A percentile compares a stretch with the other conserved stretches of the same genome.
These are phyloP conservation scores for Fusarium guadeloupense DNA, from an alignment of 2,329 filamentous ascomycete species.

Conservation along the genomic window DNA sequence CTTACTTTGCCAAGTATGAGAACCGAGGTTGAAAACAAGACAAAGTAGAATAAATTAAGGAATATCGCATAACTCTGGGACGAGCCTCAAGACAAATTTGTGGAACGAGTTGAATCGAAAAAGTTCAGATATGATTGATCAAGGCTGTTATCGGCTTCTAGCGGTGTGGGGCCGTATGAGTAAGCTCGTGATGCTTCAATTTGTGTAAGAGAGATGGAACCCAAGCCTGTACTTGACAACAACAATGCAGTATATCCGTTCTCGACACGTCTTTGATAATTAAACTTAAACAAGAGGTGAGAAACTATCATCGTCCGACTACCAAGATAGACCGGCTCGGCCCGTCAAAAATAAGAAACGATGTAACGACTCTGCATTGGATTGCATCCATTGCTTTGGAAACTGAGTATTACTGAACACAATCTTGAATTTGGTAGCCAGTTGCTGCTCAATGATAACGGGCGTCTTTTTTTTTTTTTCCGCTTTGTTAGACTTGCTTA, in stretches of 20 bases:
- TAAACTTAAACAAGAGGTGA: too few relatives aligned
- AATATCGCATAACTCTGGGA: constrained; percentile 15
- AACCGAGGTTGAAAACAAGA: background rate
- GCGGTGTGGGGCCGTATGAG: constrained; percentile 20
- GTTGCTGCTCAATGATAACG: too few relatives aligned
- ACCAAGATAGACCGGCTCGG: background rate
- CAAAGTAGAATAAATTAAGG: background rate
- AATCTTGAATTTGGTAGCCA: too few relatives aligned
- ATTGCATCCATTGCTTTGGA: background rate
- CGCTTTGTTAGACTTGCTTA: too few relatives aligned
- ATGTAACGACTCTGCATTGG: background rate
- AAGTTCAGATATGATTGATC: constrained; percentile 1
- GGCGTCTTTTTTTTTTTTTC: too few relatives aligned
- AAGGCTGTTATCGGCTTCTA: constrained; percentile 15
- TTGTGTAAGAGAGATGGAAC: background rate
- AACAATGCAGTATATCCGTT: too few relatives aligned
- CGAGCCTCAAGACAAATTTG: background rate
- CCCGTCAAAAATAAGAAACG: background rate
- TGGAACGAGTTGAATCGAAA: background rate
- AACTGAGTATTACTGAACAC: background rate
- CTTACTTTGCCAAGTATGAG: constrained; percentile 11
- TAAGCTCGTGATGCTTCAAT: background rate
- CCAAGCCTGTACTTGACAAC: background rate
- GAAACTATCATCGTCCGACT: too few relatives aligned
- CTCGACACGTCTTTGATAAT: too few relatives aligned